phyloP scores from a whole-genome alignment of 2,329 filamentous ascomycete genomes.

The Phialophora chinensis region DNA sequence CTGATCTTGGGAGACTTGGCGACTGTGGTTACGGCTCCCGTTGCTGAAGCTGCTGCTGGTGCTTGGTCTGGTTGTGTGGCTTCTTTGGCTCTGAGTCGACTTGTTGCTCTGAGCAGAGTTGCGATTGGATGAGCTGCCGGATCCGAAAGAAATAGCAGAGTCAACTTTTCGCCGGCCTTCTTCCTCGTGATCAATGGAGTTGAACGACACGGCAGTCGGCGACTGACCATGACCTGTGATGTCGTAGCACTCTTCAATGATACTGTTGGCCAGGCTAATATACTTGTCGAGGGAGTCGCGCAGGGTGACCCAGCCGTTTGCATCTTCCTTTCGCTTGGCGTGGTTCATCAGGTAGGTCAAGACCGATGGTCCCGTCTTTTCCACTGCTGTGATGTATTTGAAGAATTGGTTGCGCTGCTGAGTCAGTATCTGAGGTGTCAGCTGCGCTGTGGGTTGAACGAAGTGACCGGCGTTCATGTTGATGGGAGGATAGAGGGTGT shows the following conservation, averaged over 20 bases:
- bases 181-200: constrained; percentile 43
- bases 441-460: constrained; percentile 56
- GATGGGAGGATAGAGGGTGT: constrained; percentile 68
- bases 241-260: constrained; percentile 65
- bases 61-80: constrained; percentile 41
- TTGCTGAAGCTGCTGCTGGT: constrained; percentile 41
- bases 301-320: constrained; percentile 61
- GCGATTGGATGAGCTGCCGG: constrained; percentile 47
- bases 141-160: constrained; percentile 67
- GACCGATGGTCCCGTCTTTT: constrained; percentile 60
- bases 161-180: constrained; percentile 62
- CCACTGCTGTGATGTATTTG: constrained; percentile 64
- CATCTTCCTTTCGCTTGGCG: constrained; percentile 58
- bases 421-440: constrained; percentile 59
- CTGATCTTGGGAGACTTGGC: constrained; percentile 37
- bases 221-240: constrained; percentile 53
- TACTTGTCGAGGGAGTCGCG: constrained; percentile 63
- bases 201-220: constrained; percentile 34
- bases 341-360: constrained; percentile 61
- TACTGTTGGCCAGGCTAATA: constrained; percentile 62
- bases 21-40: constrained; percentile 35
- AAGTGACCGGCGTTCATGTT: constrained; percentile 45
- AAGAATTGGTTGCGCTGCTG: constrained; percentile 67
- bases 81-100: constrained; percentile 39
- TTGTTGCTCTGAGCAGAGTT: constrained; percentile 44